Evolutionary conservation across 192 early-diverging fungal species (phyloP).

Genomic region (Pilobolus umbonatus): DNA sequence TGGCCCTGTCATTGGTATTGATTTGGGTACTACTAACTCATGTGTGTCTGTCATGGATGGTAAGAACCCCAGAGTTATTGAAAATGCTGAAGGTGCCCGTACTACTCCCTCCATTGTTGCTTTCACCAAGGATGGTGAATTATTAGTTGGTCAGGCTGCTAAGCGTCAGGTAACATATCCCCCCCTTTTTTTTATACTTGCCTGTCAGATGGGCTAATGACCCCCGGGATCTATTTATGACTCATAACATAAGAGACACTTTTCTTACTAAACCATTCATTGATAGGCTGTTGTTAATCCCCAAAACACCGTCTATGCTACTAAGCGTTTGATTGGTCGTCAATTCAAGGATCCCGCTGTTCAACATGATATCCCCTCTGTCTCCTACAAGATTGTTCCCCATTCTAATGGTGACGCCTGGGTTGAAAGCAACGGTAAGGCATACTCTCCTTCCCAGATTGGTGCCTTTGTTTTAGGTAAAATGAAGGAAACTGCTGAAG

Average conservation of each 20-base stretch:
- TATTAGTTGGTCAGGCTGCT: constrained; percentile 95
- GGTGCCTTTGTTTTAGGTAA: constrained; percentile 96
- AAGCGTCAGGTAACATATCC: constrained; percentile 75
- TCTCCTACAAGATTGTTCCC: constrained; percentile 93
- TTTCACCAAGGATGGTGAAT: constrained; percentile 93
- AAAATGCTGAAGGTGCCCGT: constrained; percentile 94
- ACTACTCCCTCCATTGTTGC: constrained; percentile 97
- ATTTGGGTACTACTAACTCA: constrained; percentile 99
- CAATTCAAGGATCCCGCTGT: constrained; percentile 86
- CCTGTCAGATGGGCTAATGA: neutral
- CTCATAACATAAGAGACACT: neutral
- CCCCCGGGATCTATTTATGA: neutral
- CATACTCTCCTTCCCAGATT: constrained; percentile 95
- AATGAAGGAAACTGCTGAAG: constrained; percentile 98
- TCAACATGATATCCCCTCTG: constrained; percentile 83
- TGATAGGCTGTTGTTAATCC: constrained; percentile 90
- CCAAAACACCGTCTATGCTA: constrained; percentile 96
- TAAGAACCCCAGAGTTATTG: constrained; percentile 93
- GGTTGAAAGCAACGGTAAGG: constrained; percentile 92
- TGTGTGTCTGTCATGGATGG: constrained; percentile 99
- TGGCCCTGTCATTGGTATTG: constrained; percentile 90
- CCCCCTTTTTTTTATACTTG: neutral
- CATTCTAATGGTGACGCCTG: constrained; percentile 96
- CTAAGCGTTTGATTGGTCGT: constrained; percentile 97
- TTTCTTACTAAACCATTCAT: neutral